Evolutionary conservation across 75 land plant species (phyloP).

Genomic region (Selaginella tamariscina): DNA sequence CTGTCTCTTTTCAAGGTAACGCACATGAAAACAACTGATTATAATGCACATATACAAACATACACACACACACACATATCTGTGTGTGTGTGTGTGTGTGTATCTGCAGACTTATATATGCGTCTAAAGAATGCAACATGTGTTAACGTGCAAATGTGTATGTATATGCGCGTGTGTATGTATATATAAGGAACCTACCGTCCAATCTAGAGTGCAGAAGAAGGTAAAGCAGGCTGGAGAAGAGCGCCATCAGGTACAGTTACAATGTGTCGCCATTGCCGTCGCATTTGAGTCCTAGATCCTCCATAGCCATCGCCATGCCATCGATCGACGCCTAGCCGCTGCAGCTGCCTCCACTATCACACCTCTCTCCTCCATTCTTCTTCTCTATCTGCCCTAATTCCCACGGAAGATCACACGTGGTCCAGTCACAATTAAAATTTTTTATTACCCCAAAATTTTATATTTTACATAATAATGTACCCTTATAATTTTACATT

Average conservation of each 20-base stretch:
- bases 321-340: conserved; percentile 4
- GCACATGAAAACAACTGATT: neutral
- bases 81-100: too few species aligned
- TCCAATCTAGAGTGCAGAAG: neutral
- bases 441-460: too few species aligned
- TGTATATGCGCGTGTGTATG: too few species aligned
- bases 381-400: neutral
- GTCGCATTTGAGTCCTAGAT: neutral
- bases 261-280: neutral
- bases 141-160: too few species aligned
- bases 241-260: neutral
- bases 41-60: neutral
- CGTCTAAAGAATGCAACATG: too few species aligned
- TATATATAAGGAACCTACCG: neutral
- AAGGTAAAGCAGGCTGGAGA: neutral
- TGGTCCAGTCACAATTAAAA: too few species aligned
- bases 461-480: too few species aligned
- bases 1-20: too few species aligned
- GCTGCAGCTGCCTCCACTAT: neutral
- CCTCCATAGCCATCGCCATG: neutral
- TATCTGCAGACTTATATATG: too few species aligned
- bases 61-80: too few species aligned
- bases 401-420: too few species aligned
- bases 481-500: too few species aligned
- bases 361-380: neutral